phyloP scores from a whole-genome alignment of 2,329 filamentous ascomycete genomes.

The Zasmidium cellare region DNA sequence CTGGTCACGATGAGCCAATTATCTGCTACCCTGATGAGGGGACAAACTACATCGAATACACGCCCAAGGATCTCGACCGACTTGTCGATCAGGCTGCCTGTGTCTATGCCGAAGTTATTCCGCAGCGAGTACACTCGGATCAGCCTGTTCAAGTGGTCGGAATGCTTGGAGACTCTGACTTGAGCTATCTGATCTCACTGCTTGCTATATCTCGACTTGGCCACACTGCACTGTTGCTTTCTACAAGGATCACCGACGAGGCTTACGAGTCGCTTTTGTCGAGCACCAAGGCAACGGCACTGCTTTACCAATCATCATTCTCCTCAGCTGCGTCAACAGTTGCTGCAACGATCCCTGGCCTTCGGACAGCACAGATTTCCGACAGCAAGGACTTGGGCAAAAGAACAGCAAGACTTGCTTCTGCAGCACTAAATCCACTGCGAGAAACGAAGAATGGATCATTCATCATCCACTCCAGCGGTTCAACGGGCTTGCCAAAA shows the following conservation, averaged over 20 bases:
- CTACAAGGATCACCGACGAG: constrained; percentile 51
- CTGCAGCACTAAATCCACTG: constrained; percentile 25
- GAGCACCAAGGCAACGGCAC: constrained; percentile 35
- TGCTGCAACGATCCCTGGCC: constrained; percentile 22
- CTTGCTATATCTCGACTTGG: constrained; percentile 56
- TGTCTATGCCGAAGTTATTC: constrained; percentile 18
- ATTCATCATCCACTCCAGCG: constrained; percentile 50
- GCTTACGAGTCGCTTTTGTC: constrained; percentile 51
- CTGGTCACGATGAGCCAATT: constrained; percentile 18
- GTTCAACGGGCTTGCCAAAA: constrained; percentile 62
- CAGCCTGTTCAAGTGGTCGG: constrained; percentile 42
- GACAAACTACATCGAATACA: constrained; percentile 24
- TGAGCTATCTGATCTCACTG: constrained; percentile 55
- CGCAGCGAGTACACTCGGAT: constrained; percentile 16
- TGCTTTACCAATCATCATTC: constrained; percentile 25
- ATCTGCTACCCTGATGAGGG: constrained; percentile 23
- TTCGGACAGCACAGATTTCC: constrained; percentile 34
- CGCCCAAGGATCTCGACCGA: constrained; percentile 18
- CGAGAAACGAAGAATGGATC: constrained; percentile 33
- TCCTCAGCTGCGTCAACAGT: constrained; percentile 25
- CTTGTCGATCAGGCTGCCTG: constrained; percentile 22
- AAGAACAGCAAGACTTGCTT: constrained; percentile 1
- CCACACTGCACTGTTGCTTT: constrained; percentile 54
- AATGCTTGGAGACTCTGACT: constrained; percentile 52
- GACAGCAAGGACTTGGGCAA: constrained; percentile 5